A percentile compares a stretch with the other conserved stretches of the same genome.
phyloP scores from a whole-genome alignment of 2,329 filamentous ascomycete genomes.

The Hirsutella rhossiliensis region DNA sequence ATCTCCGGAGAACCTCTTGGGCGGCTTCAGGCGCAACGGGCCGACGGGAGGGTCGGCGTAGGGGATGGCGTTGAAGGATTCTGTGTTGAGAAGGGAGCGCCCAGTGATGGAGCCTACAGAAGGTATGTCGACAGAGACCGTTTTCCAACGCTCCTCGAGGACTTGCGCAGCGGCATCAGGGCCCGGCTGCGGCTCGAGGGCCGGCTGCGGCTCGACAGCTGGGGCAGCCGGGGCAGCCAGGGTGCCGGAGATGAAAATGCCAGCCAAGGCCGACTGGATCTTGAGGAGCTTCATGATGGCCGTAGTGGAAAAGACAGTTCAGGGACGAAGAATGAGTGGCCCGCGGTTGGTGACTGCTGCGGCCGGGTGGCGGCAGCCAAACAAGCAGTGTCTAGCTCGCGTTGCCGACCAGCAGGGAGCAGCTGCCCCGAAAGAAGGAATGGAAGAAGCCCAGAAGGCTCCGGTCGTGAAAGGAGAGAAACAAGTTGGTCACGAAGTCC shows the following conservation, averaged over 20 bases:
- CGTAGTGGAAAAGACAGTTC: too few relatives aligned
- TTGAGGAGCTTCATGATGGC: background rate
- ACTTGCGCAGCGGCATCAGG: conserved; percentile 3
- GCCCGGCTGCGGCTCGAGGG: conserved; percentile 7
- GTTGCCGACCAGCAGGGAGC: too few relatives aligned
- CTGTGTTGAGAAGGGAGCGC: conserved; percentile 26
- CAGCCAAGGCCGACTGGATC: background rate
- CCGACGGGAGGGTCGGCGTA: conserved; percentile 50
- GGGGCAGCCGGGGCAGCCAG: conserved; percentile 11
- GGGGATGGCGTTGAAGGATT: conserved; percentile 51
- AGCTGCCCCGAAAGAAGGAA: too few relatives aligned
- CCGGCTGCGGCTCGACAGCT: conserved; percentile 8
- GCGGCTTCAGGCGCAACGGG: conserved; percentile 53
- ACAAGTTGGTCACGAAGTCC: too few relatives aligned
- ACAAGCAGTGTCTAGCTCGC: too few relatives aligned
- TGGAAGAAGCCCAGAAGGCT: too few relatives aligned
- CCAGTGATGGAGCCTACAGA: conserved; percentile 48
- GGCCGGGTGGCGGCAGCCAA: too few relatives aligned
- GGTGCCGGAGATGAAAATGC: conserved; percentile 5
- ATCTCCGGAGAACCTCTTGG: conserved; percentile 39
- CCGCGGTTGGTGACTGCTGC: too few relatives aligned
- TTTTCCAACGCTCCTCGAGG: conserved; percentile 29
- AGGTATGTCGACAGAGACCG: conserved; percentile 40
- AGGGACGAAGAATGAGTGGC: too few relatives aligned
- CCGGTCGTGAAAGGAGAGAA: too few relatives aligned